Evolutionary conservation across 2,329 filamentous ascomycete species (phyloP).

Genomic region (Fusarium xylarioides): DNA sequence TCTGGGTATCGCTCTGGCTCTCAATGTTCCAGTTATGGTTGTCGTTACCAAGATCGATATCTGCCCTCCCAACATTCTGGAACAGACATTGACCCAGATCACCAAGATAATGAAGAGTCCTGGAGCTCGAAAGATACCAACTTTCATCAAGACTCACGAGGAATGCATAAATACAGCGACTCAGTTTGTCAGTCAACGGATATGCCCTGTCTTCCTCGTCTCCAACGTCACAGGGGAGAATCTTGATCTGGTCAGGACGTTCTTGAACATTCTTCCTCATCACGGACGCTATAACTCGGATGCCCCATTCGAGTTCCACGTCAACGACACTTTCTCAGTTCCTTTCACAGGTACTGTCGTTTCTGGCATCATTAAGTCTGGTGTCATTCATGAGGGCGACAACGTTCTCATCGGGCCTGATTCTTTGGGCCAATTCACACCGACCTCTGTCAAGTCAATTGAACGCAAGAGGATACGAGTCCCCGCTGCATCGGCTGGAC

Average conservation of each 20-base stretch:
- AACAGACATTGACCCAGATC: conserved; percentile 91
- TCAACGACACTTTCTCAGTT: conserved; percentile 98
- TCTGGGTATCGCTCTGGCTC: conserved; percentile 88
- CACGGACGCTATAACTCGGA: conserved; percentile 91
- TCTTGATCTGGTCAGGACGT: conserved; percentile 88
- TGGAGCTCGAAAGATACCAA: conserved; percentile 92
- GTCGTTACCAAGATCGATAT: conserved; percentile 99
- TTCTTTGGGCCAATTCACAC: conserved; percentile 86
- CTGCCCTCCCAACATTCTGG: conserved; percentile 92
- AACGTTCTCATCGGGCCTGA: conserved; percentile 89
- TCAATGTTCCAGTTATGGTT: conserved; percentile 98
- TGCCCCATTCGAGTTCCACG: conserved; percentile 90
- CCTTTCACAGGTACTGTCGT: conserved; percentile 97
- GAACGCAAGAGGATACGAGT: conserved; percentile 93
- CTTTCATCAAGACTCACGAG: conserved; percentile 91
- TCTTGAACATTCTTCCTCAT: conserved; percentile 94
- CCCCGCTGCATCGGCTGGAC: conserved; percentile 86
- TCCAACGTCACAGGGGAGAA: conserved; percentile 97
- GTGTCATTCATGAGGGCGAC: conserved; percentile 91
- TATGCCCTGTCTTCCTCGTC: conserved; percentile 97
- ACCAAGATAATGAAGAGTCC: conserved; percentile 94
- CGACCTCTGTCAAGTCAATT: conserved; percentile 88
- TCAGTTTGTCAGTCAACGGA: conserved; percentile 93
- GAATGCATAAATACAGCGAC: conserved; percentile 95
- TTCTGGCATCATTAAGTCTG: conserved; percentile 88